Evolutionary conservation across 352 stramenopile genomes (phyloP), one percentile per base, ranked within the genome.

Genomic region (Globisporangium middletonii): DNA sequence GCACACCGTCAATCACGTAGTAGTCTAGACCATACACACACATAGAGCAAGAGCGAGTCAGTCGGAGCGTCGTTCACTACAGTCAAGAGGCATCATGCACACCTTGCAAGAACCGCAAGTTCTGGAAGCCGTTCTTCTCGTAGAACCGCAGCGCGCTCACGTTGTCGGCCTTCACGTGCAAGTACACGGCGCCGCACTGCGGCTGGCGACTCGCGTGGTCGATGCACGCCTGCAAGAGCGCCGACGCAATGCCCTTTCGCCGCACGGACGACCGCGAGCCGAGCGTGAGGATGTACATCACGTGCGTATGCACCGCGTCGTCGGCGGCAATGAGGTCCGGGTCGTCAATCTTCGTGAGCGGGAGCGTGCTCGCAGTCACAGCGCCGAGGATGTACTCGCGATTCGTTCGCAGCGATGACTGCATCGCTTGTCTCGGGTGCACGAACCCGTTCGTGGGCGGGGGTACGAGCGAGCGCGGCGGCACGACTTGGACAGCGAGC

Each of bases 261-360:
- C 96, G 79, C 61, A 96, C 96, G 16, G 85, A 77, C 1, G 71
- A 58, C n/a, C 75, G 72, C 2, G 86, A 95, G 5, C 94, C 95
- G 15, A 99, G 73, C 33, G 95, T 98, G 58, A 99, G 89, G 52
- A 99, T 98, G 72, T 99, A 99, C 83, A 98, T 98, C 56, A 98
- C 82, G 56, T 83, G 74, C 2, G 74, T 87, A 67, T 97, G 78
- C 16, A 63, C 69, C 76, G 64, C 57, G 65, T 87, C 69, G 54
- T 76, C 71, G 0, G 59, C 62, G 13, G 88, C 71, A 53, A 89
- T 71, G 59, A 86, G 62, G 7, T 77, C 64, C 41, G 69, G 76
- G 72, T 78, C 82, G 49, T 88, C 86, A 57, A 83, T 73, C 53
- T 75, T 86, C 62, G 63, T 75, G n/a, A 82, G 86, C 28, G 73